These are phyloP conservation scores for Macroventuria anomochaeta DNA, from an alignment of 2,329 filamentous ascomycete genomes.

Conservation along the genomic window DNA sequence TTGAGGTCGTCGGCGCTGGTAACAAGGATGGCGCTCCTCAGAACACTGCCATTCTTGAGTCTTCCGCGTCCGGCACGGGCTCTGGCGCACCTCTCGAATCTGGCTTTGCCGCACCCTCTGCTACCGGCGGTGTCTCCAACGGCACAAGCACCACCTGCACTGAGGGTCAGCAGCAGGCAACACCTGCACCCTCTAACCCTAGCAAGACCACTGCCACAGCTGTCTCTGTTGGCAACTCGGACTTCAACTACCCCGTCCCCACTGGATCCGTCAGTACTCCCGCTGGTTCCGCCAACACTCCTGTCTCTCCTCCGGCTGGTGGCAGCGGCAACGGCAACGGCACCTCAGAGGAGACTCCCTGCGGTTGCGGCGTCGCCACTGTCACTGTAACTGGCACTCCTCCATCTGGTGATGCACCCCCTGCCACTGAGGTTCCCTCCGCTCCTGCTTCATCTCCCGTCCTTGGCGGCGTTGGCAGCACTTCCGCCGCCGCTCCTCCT, in stretches of 20 bases:
- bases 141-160: constrained; percentile 23
- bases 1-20: constrained; percentile 51
- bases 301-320: constrained; percentile 1
- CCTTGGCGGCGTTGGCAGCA: constrained; percentile 12
- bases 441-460: constrained; percentile 19
- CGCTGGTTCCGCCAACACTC: constrained; percentile 2
- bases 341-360: constrained; percentile 22
- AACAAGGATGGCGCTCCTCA: constrained; percentile 41
- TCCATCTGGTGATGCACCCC: constrained; percentile 26
- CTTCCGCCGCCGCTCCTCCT: constrained; percentile 6
- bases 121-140: constrained; percentile 15
- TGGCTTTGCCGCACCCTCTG: constrained; percentile 32
- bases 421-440: constrained; percentile 21
- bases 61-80: constrained; percentile 38
- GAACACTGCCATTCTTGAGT: constrained; percentile 32
- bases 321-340: constrained; percentile 1
- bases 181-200: constrained; percentile 4
- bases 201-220: constrained; percentile 10
- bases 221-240: constrained; percentile 16
- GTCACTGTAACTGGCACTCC: constrained; percentile 40
- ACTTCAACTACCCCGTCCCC: constrained; percentile 23
- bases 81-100: constrained; percentile 33
- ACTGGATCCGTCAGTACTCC: constrained; percentile 16
- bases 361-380: constrained; percentile 36
- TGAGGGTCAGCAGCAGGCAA: constrained; percentile 13